Conservation (phyloP, 73 alveolate genomes). For the Blepharisma stoltei region DNA sequence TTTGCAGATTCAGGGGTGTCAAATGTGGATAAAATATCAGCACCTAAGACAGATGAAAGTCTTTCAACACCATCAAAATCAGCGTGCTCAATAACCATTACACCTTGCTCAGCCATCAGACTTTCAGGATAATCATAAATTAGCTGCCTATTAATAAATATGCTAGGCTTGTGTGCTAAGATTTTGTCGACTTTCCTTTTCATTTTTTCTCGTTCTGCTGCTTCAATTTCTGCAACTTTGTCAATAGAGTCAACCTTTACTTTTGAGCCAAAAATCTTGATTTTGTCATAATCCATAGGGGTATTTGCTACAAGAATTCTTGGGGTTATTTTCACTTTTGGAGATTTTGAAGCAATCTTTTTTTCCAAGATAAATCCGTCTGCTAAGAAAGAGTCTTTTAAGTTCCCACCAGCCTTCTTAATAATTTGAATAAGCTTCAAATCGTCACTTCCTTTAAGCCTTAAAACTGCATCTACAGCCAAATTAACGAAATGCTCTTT, state of each 20-base stretch:
- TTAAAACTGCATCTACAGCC: conserved; percentile 95
- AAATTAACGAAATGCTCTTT: conserved; percentile 86
- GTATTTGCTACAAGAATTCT: conserved; percentile 89
- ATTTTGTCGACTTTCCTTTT: conserved; percentile 87
- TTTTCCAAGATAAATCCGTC: conserved; percentile 95
- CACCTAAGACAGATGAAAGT: conserved; percentile 96
- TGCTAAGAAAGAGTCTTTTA: conserved; percentile 88
- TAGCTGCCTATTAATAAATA: conserved; percentile 92
- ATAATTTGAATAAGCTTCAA: conserved; percentile 88
- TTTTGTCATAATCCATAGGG: conserved; percentile 97
- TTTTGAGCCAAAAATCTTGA: conserved; percentile 93
- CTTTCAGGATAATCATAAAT: conserved; percentile 96
- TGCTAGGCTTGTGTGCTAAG: conserved; percentile 84
- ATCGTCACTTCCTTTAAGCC: conserved; percentile 88
- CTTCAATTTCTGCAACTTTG: conserved; percentile 92
- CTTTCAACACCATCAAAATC: conserved; percentile 98
- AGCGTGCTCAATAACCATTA: conserved; percentile 98
- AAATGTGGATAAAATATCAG: conserved; percentile 95
- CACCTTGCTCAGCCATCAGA: conserved; percentile 89
- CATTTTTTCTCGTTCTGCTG: conserved; percentile 96
- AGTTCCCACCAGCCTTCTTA: conserved; percentile 93
- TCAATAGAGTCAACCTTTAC: conserved; percentile 92
- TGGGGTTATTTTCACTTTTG: conserved; percentile 78
- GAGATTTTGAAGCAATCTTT: conserved; percentile 84
- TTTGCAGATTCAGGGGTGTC: conserved; percentile 85